Percentiles rank a stretch among this genome's conserved stretches.
These are phyloP conservation scores for Fusarium sp. DNA, from an alignment of 2,329 filamentous ascomycete species.

Conservation along the genomic window DNA sequence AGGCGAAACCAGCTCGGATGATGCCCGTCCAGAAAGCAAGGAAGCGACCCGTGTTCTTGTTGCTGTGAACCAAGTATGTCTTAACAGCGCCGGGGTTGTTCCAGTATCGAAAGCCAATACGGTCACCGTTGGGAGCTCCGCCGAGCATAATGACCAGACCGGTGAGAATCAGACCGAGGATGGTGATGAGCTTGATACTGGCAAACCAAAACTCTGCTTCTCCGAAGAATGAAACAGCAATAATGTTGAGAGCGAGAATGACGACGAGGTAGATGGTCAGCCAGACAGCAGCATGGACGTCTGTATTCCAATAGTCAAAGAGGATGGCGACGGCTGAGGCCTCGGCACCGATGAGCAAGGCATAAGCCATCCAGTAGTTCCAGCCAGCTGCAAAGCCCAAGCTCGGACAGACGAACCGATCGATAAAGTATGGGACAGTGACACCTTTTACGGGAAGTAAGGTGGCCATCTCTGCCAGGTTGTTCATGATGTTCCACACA, in stretches of 20 bases:
- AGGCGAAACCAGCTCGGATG: constrained; percentile 65
- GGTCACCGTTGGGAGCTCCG: constrained; percentile 59
- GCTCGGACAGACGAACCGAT: constrained; percentile 62
- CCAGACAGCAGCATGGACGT: constrained; percentile 63
- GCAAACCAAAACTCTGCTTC: constrained; percentile 69
- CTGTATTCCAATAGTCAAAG: constrained; percentile 65
- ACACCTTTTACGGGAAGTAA: constrained; percentile 64
- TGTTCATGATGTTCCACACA: constrained; percentile 22
- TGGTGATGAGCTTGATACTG: constrained; percentile 65
- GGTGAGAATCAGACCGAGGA: constrained; percentile 63
- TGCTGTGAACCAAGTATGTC: constrained; percentile 56
- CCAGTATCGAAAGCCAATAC: constrained; percentile 53
- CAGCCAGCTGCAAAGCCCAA: constrained; percentile 63
- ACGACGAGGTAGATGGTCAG: constrained; percentile 64
- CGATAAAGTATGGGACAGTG: constrained; percentile 64
- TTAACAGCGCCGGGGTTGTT: constrained; percentile 54
- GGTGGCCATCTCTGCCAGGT: constrained; percentile 62
- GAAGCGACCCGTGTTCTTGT: constrained; percentile 60
- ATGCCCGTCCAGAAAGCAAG: constrained; percentile 66
- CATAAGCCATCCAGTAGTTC: constrained; percentile 69
- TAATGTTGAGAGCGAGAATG: constrained; percentile 62
- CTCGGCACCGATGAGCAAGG: constrained; percentile 65
- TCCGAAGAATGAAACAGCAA: constrained; percentile 64
- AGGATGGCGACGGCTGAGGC: constrained; percentile 64
- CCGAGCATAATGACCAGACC: constrained; percentile 56